Evolutionary conservation across 495 filamentous ascomycete species (phyloP).

Genomic region (Aspergillus taichungensis): DNA sequence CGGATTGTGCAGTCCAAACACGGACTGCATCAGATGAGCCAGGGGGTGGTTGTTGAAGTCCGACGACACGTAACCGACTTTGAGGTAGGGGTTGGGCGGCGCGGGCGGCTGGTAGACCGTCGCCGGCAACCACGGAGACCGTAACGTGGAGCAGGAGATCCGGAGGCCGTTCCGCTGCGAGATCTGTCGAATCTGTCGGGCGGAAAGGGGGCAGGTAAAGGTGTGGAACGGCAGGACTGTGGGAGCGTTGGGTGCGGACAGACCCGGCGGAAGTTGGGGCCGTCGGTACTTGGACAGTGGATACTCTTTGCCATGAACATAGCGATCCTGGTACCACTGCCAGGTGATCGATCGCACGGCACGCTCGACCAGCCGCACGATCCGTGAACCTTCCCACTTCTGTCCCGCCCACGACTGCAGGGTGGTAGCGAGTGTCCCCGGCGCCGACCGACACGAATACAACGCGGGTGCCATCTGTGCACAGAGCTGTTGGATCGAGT

Average conservation of each 20-base stretch:
- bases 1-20: constrained; percentile 84
- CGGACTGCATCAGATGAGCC: constrained; percentile 96
- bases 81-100: constrained; percentile 74
- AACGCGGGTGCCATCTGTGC: constrained; percentile 34
- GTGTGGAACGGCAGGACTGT: constrained; percentile 99
- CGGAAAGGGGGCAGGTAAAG: constrained; percentile 89
- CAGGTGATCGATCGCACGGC: constrained; percentile 67
- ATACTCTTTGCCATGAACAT: constrained; percentile 52
- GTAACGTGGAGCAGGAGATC: constrained; percentile 82
- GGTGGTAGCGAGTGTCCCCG: constrained; percentile 28
- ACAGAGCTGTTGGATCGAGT: constrained; percentile 41
- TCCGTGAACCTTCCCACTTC: constrained; percentile 79
- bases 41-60: constrained; percentile 99
- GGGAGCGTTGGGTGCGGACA: constrained; percentile 81
- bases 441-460: constrained; percentile 20
- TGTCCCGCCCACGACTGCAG: constrained; percentile 65
- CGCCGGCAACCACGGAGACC: constrained; percentile 74
- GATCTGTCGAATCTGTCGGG: constrained; percentile 89
- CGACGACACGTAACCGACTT: constrained; percentile 92
- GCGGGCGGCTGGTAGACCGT: constrained; percentile 75
- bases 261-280: constrained; percentile 62
- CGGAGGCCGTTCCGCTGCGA: constrained; percentile 91
- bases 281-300: constrained; percentile 56
- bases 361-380: constrained; percentile 81
- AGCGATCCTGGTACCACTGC: constrained; percentile 82